Evolutionary conservation across 164 flowering plant species (phyloP).

Genomic region (Vitis cinerea): DNA sequence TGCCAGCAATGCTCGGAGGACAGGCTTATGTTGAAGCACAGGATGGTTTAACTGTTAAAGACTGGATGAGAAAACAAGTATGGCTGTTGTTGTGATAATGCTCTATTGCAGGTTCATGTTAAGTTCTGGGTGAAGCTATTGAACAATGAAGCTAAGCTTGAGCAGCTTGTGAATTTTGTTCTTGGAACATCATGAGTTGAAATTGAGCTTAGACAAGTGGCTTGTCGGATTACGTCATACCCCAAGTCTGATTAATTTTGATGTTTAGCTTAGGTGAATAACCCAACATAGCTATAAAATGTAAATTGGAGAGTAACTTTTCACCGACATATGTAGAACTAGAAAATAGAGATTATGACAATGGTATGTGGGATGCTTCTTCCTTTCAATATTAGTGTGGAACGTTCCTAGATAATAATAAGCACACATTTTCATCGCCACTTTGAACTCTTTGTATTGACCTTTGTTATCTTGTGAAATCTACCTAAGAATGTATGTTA

Average conservation of each 20-base stretch:
- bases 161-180: not conserved
- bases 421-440: too few species aligned
- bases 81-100: constrained; percentile 1
- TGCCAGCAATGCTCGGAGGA: constrained; percentile 96
- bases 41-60: constrained; percentile 83
- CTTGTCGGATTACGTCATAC: not conserved
- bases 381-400: not conserved
- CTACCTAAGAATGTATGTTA: not conserved
- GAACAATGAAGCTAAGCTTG: not conserved
- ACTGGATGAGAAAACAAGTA: constrained; percentile 98
- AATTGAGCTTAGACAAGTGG: not conserved
- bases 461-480: not conserved
- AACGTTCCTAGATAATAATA: not conserved
- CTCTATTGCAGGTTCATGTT: not conserved
- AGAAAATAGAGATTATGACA: not conserved
- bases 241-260: not conserved
- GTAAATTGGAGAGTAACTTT: not conserved
- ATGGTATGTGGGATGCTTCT: not conserved
- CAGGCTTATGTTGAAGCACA: constrained; percentile 98
- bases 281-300: too few species aligned
- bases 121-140: not conserved
- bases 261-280: not conserved
- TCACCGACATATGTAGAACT: not conserved
- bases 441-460: too few species aligned
- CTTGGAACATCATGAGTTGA: not conserved